Evolutionary conservation across 2,329 filamentous ascomycete species (phyloP).

Genomic region (Nannizziopsis barbatae): DNA sequence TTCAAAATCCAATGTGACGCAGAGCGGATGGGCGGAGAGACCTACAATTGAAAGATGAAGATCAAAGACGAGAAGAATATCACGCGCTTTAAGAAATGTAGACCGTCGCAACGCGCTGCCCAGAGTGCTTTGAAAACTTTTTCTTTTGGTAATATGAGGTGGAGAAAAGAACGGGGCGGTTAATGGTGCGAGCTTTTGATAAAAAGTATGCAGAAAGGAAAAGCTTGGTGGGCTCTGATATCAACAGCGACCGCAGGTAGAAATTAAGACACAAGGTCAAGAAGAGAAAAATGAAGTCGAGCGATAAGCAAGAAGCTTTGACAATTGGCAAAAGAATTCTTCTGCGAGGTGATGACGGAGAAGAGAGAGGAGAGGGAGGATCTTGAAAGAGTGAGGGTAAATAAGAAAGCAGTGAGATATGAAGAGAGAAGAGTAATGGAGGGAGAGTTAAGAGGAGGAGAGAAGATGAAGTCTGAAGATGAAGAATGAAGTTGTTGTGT

Average conservation of each 20-base stretch:
- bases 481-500: conserved; percentile 13
- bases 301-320: conserved; percentile 14
- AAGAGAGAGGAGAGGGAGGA: conserved; percentile 12
- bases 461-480: conserved; percentile 12
- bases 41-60: background rate
- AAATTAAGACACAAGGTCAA: background rate
- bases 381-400: conserved; percentile 5
- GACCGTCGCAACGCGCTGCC: conserved; percentile 2
- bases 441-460: conserved; percentile 4
- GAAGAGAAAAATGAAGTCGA: background rate
- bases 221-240: background rate
- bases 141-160: background rate
- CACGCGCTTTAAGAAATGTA: background rate
- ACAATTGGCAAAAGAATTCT: background rate
- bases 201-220: conserved; percentile 14
- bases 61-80: background rate
- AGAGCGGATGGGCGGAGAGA: background rate
- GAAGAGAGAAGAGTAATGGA: background rate
- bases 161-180: conserved; percentile 14
- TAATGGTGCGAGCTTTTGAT: conserved; percentile 1
- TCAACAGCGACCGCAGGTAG: background rate
- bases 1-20: background rate
- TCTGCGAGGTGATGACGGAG: too few relatives aligned
- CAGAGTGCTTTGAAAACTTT: background rate
- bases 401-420: conserved; percentile 14